Evolutionary conservation across 306 rosid genomes (phyloP).

Genomic region (Quercus robur): DNA sequence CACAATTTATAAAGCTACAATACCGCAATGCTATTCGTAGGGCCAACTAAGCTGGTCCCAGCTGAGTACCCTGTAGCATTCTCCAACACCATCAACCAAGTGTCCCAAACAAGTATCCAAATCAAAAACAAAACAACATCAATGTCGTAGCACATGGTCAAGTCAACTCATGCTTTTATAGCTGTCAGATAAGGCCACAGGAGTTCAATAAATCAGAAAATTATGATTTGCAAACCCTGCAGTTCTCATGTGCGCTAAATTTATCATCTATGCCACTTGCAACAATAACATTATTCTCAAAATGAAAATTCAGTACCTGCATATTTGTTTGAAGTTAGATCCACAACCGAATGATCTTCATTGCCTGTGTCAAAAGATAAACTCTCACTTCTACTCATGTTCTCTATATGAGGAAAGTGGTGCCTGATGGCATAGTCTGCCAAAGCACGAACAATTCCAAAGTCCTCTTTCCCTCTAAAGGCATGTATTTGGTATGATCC

Average conservation of each 20-base stretch:
- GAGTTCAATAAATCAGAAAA: neutral
- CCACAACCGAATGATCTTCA: slow-evolving; percentile 74
- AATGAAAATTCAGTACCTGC: slow-evolving; percentile 58
- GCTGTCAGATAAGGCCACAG: neutral
- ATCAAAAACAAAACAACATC: neutral
- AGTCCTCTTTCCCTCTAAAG: slow-evolving; percentile 76
- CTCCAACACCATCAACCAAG: neutral
- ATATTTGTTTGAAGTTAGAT: slow-evolving; percentile 94
- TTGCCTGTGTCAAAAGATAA: slow-evolving; percentile 82
- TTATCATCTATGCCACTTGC: neutral
- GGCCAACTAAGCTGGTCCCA: neutral
- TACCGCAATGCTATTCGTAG: neutral
- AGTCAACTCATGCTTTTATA: neutral
- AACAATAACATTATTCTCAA: neutral
- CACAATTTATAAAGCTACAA: neutral
- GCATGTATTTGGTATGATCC: slow-evolving; percentile 97
- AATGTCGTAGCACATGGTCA: neutral
- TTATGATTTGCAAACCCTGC: neutral
- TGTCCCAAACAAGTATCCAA: neutral
- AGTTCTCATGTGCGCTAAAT: neutral
- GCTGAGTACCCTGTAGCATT: neutral
- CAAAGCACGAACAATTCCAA: slow-evolving; percentile 62
- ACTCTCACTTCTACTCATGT: slow-evolving; percentile 78
- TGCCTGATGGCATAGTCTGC: slow-evolving; percentile 87
- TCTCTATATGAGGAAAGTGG: slow-evolving; percentile 90